A percentile compares a stretch with the other conserved stretches of the same genome.
Evolutionary conservation across 805 yeast genomes (phyloP).

Genomic region (Crinitomyces ghanaensis): DNA sequence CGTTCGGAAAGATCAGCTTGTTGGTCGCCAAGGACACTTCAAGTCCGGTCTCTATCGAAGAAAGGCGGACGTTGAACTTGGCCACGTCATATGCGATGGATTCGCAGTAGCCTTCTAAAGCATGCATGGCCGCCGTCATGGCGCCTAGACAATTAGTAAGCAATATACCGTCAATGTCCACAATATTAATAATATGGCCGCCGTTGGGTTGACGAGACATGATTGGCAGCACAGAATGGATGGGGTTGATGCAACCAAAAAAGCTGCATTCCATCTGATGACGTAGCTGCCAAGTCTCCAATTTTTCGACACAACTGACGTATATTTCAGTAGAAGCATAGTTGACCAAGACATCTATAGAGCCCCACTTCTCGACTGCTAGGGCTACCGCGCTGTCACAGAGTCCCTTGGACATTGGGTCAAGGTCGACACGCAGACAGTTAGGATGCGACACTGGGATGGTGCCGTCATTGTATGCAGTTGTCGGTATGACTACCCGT

Average conservation of each 20-base stretch:
- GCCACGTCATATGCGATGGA: slow-evolving; percentile 22
- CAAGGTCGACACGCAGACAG: slow-evolving; percentile 9
- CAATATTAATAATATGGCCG: slow-evolving; percentile 23
- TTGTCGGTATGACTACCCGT: slow-evolving; percentile 9
- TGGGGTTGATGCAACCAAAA: slow-evolving; percentile 12
- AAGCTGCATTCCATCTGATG: slow-evolving; percentile 13
- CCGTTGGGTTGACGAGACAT: slow-evolving; percentile 9
- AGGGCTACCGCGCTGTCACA: slow-evolving; percentile 14
- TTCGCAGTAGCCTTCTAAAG: slow-evolving; percentile 25
- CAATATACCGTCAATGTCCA: slow-evolving; percentile 18
- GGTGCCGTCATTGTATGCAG: slow-evolving; percentile 3
- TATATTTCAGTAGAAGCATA: slow-evolving; percentile 5
- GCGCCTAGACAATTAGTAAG: slow-evolving; percentile 23
- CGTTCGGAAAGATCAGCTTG: too few relatives aligned
- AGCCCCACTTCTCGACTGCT: slow-evolving; percentile 9
- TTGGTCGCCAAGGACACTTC: slow-evolving; percentile 18
- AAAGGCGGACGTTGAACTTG: slow-evolving; percentile 19
- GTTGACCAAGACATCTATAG: slow-evolving; percentile 15
- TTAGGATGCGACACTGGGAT: slow-evolving; percentile 7
- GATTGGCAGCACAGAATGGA: slow-evolving; percentile 20
- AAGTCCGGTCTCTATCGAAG: slow-evolving; percentile 21
- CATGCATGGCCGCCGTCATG: slow-evolving; percentile 20
- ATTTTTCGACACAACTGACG: slow-evolving; percentile 15
- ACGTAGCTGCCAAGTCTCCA: slow-evolving; percentile 10
- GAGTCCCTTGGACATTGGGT: slow-evolving; percentile 8